phyloP scores from a whole-genome alignment of 2,329 filamentous ascomycete species.

The Pestalotiopsis fici region DNA sequence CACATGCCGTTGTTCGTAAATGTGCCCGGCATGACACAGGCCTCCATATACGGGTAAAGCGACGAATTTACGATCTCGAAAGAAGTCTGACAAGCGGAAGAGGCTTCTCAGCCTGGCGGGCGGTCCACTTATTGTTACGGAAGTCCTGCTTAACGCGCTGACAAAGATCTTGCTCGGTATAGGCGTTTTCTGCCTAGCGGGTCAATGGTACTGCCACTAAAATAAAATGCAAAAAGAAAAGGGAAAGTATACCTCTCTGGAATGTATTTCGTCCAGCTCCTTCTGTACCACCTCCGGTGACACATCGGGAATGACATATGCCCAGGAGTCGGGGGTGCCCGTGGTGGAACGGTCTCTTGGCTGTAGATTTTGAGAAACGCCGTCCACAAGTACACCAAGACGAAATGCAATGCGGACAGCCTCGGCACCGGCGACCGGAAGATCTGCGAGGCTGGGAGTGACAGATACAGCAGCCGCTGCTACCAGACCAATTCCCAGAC shows the following conservation, averaged over 20 bases:
- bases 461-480: constrained; percentile 41
- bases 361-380: constrained; percentile 42
- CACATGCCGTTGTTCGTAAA: constrained; percentile 34
- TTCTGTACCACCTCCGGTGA: constrained; percentile 29
- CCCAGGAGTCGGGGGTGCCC: constrained; percentile 35
- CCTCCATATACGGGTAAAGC: constrained; percentile 36
- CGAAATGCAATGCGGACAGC: constrained; percentile 45
- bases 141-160: constrained; percentile 32
- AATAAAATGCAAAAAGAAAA: background rate
- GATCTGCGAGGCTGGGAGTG: constrained; percentile 35
- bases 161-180: constrained; percentile 39
- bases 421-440: constrained; percentile 41
- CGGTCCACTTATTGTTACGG: constrained; percentile 39
- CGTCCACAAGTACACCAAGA: constrained; percentile 43
- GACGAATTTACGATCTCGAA: constrained; percentile 29
- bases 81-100: constrained; percentile 28
- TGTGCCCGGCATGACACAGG: constrained; percentile 40
- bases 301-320: constrained; percentile 39
- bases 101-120: constrained; percentile 29
- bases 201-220: background rate
- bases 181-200: constrained; percentile 19
- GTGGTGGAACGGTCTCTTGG: constrained; percentile 19
- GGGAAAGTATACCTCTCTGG: background rate
- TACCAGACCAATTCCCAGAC: constrained; percentile 46
- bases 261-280: constrained; percentile 37